phyloP scores from a whole-genome alignment of 805 yeast species.

The Candida multigemmis region DNA sequence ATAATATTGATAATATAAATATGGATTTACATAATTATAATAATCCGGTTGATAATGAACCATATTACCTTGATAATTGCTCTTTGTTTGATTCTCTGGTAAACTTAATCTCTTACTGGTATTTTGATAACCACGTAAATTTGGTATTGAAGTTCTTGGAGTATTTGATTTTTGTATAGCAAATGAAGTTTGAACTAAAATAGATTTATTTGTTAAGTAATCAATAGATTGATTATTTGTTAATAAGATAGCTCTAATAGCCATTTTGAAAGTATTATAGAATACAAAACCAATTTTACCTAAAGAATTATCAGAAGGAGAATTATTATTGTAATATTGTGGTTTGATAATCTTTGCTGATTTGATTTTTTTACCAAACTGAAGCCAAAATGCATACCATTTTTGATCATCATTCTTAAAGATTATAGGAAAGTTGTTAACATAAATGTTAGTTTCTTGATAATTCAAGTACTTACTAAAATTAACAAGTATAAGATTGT shows the following conservation, averaged over 20 bases:
- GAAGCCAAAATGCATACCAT: conserved; percentile 31
- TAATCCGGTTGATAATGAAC: too few relatives aligned
- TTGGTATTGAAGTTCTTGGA: conserved; percentile 1
- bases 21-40: too few relatives aligned
- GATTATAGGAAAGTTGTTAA: conserved; percentile 49
- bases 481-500: conserved; percentile 5
- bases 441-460: conserved; percentile 69
- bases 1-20: too few relatives aligned
- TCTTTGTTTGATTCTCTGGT: too few relatives aligned
- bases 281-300: conserved; percentile 55
- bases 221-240: conserved; percentile 37
- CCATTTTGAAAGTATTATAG: conserved; percentile 46
- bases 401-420: conserved; percentile 45
- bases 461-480: conserved; percentile 19
- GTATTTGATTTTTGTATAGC: conserved; percentile 24
- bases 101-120: too few relatives aligned
- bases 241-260: conserved; percentile 50
- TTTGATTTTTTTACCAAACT: conserved; percentile 29
- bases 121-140: conserved; percentile 1
- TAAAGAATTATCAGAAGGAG: conserved; percentile 7
- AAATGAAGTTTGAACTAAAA: conserved; percentile 27
- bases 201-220: conserved; percentile 10
- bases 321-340: conserved; percentile 18
- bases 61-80: too few relatives aligned
- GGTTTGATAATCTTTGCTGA: conserved; percentile 36